Percentiles rank a stretch among this genome's conserved stretches.
These are phyloP conservation scores for Umbellularia californica DNA, from an alignment of 164 flowering plant species.

Conservation along the genomic window DNA sequence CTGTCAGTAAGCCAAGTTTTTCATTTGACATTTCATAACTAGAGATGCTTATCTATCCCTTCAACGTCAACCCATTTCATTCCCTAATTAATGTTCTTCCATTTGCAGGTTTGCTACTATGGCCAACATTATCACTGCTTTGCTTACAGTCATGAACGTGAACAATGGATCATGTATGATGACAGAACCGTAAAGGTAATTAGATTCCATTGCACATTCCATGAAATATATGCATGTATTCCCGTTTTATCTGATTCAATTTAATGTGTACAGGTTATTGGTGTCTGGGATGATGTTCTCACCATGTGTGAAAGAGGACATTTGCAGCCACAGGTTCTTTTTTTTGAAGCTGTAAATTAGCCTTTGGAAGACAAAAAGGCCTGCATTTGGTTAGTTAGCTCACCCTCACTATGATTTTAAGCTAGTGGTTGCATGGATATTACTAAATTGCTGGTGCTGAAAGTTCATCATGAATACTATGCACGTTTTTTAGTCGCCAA, in stretches of 20 bases:
- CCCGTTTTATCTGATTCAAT: conserved; percentile 9
- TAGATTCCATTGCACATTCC: not conserved
- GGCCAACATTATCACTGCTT: conserved; percentile 99
- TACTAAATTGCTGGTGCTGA: conserved; percentile 9
- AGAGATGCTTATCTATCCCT: not conserved
- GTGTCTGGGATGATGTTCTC: conserved; percentile 84
- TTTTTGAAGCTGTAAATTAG: conserved; percentile 83
- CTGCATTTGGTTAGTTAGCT: not conserved
- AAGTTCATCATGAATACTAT: conserved; percentile 11
- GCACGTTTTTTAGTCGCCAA: not conserved
- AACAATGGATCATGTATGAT: conserved; percentile 88
- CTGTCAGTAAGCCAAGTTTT: not conserved
- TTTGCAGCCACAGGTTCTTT: conserved; percentile 95
- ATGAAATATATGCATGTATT: too few species aligned
- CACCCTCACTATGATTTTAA: not conserved
- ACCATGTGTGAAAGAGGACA: conserved; percentile 83
- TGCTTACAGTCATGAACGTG: conserved; percentile 76
- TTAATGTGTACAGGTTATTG: conserved; percentile 56
- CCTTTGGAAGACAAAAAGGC: conserved; percentile 5
- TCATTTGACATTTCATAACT: not conserved
- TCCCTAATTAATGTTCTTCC: conserved; percentile 3
- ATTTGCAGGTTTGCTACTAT: conserved; percentile 84
- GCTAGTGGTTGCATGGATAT: not conserved
- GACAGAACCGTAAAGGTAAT: conserved; percentile 90
- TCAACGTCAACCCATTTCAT: not conserved